Conservation (phyloP, 495 filamentous ascomycete species). For the Annulohypoxylon nitens region DNA sequence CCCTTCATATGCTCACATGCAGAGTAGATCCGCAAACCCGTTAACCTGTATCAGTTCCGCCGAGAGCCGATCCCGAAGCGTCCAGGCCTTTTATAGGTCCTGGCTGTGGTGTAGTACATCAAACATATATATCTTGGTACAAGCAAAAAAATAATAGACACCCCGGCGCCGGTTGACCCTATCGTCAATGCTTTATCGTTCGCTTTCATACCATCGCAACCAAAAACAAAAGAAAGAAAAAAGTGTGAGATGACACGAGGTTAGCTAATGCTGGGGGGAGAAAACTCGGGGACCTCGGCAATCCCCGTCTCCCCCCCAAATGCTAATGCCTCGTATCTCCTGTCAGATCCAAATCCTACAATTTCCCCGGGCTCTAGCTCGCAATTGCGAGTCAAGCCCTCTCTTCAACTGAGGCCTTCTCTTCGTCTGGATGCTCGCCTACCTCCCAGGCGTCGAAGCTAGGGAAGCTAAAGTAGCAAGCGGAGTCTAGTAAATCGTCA, state of each 20-base stretch:
- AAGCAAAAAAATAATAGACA: conserved; percentile 18
- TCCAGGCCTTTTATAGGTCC: conserved; percentile 19
- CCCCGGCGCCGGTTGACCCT: conserved; percentile 44
- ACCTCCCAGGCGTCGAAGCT: conserved; percentile 66
- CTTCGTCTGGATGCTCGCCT: conserved; percentile 53
- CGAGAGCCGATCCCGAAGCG: conserved; percentile 23
- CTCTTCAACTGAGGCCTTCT: conserved; percentile 44
- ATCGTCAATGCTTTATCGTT: conserved; percentile 44
- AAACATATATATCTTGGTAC: conserved; percentile 1
- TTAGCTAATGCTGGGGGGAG: neutral
- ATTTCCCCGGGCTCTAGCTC: neutral
- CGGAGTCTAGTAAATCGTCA: conserved; percentile 49
- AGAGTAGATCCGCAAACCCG: conserved; percentile 22
- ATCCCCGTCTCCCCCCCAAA: conserved; percentile 15
- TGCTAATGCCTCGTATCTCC: conserved; percentile 9
- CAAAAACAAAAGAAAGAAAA: conserved; percentile 1
- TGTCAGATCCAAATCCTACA: conserved; percentile 2
- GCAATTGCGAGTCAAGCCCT: conserved; percentile 26
- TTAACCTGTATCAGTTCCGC: conserved; percentile 24
- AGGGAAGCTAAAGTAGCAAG: conserved; percentile 69
- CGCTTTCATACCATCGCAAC: conserved; percentile 25
- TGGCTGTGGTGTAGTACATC: conserved; percentile 11
- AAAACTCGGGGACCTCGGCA: conserved; percentile 37
- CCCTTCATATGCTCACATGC: conserved; percentile 38
- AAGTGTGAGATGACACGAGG: conserved; percentile 33